These are phyloP conservation scores for Phytophthora cryptogea DNA, from an alignment of 352 stramenopile species.

Conservation along the genomic window DNA sequence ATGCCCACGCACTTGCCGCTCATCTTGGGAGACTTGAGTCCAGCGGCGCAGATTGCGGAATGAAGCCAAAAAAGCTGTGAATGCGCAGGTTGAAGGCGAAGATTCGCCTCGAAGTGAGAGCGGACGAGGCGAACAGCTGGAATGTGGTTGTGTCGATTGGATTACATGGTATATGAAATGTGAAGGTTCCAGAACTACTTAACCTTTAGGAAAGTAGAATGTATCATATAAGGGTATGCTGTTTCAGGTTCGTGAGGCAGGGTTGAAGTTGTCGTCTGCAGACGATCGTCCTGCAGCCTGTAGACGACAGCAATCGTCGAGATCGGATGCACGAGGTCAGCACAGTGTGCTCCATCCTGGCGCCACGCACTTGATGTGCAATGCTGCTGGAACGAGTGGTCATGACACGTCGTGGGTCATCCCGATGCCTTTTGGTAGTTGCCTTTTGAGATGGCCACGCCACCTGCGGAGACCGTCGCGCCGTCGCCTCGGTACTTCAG, in stretches of 20 bases:
- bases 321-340: not conserved
- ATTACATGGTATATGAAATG: too few relatives aligned
- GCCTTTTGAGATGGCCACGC: slow-evolving; percentile 2
- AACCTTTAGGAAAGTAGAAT: too few relatives aligned
- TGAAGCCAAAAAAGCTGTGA: slow-evolving; percentile 15
- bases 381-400: slow-evolving; percentile 19
- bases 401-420: slow-evolving; percentile 23
- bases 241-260: not conserved
- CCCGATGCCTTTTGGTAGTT: slow-evolving; percentile 18
- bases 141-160: not conserved
- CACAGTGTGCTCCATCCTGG: too few relatives aligned
- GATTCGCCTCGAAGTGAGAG: slow-evolving; percentile 6
- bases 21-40: slow-evolving; percentile 20
- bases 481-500: slow-evolving; percentile 51
- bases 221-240: too few relatives aligned
- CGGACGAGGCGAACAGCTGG: not conserved
- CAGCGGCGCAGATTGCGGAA: slow-evolving; percentile 16
- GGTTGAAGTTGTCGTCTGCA: slow-evolving; percentile 8
- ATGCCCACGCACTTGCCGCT: slow-evolving; percentile 85
- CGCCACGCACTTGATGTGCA: slow-evolving; percentile 16
- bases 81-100: slow-evolving; percentile 22
- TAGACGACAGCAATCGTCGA: not conserved
- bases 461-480: not conserved
- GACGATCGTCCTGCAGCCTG: not conserved
- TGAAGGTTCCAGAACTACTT: too few relatives aligned